phyloP scores from a whole-genome alignment of 23 red algal genomes.

The Gracilaria vermiculophylla region DNA sequence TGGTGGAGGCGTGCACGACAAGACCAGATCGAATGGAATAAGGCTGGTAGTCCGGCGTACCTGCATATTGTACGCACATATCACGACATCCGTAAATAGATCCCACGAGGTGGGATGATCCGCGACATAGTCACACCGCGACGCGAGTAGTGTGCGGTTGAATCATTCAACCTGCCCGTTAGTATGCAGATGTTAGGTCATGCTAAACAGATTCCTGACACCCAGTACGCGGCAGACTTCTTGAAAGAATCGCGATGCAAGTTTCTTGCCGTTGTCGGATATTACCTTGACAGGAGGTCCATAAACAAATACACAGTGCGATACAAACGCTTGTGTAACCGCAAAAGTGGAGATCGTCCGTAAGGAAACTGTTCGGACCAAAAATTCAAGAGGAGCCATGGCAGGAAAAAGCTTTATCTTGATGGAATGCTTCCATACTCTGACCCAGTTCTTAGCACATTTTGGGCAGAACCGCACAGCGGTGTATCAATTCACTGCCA shows the following conservation, averaged over 20 bases:
- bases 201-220: neutral
- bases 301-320: constrained; percentile 16
- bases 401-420: too few relatives aligned
- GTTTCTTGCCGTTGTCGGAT: constrained; percentile 34
- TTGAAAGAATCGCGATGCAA: constrained; percentile 28
- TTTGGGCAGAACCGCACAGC: too few relatives aligned
- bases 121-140: neutral
- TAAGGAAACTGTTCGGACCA: too few relatives aligned
- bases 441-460: too few relatives aligned
- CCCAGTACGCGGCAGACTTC: neutral
- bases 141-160: neutral
- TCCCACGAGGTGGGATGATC: constrained; percentile 29
- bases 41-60: neutral
- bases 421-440: too few relatives aligned
- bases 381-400: too few relatives aligned
- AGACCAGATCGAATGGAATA: constrained; percentile 24
- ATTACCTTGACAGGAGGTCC: neutral
- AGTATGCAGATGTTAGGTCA: constrained; percentile 19
- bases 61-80: constrained; percentile 14
- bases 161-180: constrained; percentile 44
- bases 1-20: constrained; percentile 11
- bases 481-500: too few relatives aligned
- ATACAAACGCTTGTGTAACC: neutral
- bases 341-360: too few relatives aligned
- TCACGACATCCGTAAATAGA: neutral